Base-by-base conservation (phyloP, 192 early-diverging fungal genomes). In the Chytriomyces confervae region DNA sequence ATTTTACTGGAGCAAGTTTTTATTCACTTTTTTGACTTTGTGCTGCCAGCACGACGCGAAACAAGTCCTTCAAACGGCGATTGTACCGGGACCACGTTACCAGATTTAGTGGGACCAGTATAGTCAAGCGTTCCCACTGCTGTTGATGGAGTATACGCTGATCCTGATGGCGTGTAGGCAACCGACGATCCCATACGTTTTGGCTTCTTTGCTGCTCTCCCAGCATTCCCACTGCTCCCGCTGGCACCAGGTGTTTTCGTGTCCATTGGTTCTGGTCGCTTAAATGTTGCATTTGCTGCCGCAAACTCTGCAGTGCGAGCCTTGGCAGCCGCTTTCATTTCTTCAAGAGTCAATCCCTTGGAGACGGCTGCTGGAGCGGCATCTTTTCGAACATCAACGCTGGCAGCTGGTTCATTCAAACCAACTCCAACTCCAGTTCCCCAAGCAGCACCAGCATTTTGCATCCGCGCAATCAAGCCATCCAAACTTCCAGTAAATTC, bases 401-500 rank as follows among this genome's bases (percentile, higher is more conserved):
- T 66, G 49, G 29, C 50, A 43, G 61, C 72, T 48, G n/a, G 36
- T 29, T 18, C 61, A 9, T 23, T 62, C 44, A 8, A 16, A 18
- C 61, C 61, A 18, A 62, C 10, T 18, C 60, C 69, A 8, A 18
- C 49, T 23, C 57, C 69, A 3, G 50, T 23, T 10, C 69, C 23
- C 69, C 57, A 72, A 47, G 49, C 29, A 45, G 66, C 29, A 18
- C 66, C 66, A 68, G 66, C 20, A 16, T 5, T 43, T 10, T 50
- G 46, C 57, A 77, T 62, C 10, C 24, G 13, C 18, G 36, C 66
- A 47, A 77, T 70, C 50, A 77, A 46, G 7, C 76, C 67, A 49
- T 77, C 76, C 24, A 77, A 8, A 11, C 76, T 23, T 9, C 20
- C 45, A 16, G 76, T 44, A 69, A 77, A 77, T 53, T 77, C 76